phyloP scores from a whole-genome alignment of 1,284 basidiomycete species.

The Veloboletus limbatus region DNA sequence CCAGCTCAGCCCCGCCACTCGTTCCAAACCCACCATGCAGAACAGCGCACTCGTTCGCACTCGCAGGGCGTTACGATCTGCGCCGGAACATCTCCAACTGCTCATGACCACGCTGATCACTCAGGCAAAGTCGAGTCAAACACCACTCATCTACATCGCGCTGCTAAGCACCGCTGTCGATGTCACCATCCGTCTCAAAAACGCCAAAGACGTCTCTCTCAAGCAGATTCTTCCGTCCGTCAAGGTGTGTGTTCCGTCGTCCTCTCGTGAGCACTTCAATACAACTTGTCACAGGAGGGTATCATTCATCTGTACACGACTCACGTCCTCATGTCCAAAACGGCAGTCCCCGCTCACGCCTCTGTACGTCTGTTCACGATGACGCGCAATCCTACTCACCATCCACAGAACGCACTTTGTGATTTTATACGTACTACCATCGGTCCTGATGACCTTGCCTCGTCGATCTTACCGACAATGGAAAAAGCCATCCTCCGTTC shows the following conservation, averaged over 20 bases:
- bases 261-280: not conserved
- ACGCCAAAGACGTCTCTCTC: slow-evolving; percentile 42
- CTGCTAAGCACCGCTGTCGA: slow-evolving; percentile 61
- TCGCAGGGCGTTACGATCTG: slow-evolving; percentile 61
- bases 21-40: slow-evolving; percentile 58
- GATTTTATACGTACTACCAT: slow-evolving; percentile 61
- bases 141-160: slow-evolving; percentile 47
- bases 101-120: slow-evolving; percentile 51
- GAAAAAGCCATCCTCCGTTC: slow-evolving; percentile 75
- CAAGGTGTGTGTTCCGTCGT: slow-evolving; percentile 18
- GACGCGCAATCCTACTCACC: slow-evolving; percentile 9
- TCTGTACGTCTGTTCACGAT: slow-evolving; percentile 38
- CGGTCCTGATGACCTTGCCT: slow-evolving; percentile 48
- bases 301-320: slow-evolving; percentile 53
- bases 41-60: slow-evolving; percentile 58
- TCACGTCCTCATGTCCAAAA: slow-evolving; percentile 58
- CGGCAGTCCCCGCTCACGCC: slow-evolving; percentile 46
- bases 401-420: slow-evolving; percentile 45
- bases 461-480: slow-evolving; percentile 56
- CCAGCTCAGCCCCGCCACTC: slow-evolving; percentile 47
- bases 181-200: slow-evolving; percentile 60
- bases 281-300: slow-evolving; percentile 39
- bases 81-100: slow-evolving; percentile 43
- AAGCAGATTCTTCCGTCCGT: slow-evolving; percentile 17
- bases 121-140: slow-evolving; percentile 47